Evolutionary conservation across 305 asterid species (phyloP), one percentile per base, ranked within the genome.

Genomic region (Plantago lanceolata): DNA sequence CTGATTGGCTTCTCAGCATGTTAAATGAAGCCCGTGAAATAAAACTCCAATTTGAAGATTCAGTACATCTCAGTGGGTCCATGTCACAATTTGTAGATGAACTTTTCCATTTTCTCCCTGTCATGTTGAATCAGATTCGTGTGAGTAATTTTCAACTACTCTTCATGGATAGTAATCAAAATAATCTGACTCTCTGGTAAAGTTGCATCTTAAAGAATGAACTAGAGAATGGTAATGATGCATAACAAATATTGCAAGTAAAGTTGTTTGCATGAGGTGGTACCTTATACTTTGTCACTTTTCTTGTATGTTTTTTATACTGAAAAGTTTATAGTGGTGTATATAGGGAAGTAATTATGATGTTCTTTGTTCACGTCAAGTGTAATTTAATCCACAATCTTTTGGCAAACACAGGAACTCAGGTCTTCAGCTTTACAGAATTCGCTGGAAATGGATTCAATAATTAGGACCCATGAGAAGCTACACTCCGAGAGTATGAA

Each of bases 61-160:
- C 86, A 20, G 79, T 75, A 72, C 79, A 74, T 65, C 71, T 74
- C 58, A 69, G 56, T 17, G 81, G 68, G 64, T 73, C 83, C 58
- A 49, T 79, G 65, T 71, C 81, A 70, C 84, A 82, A 33, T 75
- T 81, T 73, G 79, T 80, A 68, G 88, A 84, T 40, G 98, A 87
- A 61, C 77, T 82, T 70, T 71, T 74, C 67, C 64, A 70, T 55
- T 81, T 66, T 67, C 68, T 79, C 31, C 79, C 85, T 66, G 65
- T 56, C 29, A 59, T 79, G 19, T 80, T 78, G 29, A 70, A 67
- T 64, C 62, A 63, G 71, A 65, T 88, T 66, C 71, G 63, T 66
- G 97, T 88, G 74, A 88, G 96, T 81, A 54, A 66, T 70, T 72
- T 68, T 55, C 26, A 62, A 57, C 44, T 14, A 19, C 53, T 15